A percentile compares a stretch with the other conserved stretches of the same genome.
These are phyloP conservation scores for Drechslerella coelobrocha DNA, from an alignment of 2,329 filamentous ascomycete genomes.

Conservation along the genomic window DNA sequence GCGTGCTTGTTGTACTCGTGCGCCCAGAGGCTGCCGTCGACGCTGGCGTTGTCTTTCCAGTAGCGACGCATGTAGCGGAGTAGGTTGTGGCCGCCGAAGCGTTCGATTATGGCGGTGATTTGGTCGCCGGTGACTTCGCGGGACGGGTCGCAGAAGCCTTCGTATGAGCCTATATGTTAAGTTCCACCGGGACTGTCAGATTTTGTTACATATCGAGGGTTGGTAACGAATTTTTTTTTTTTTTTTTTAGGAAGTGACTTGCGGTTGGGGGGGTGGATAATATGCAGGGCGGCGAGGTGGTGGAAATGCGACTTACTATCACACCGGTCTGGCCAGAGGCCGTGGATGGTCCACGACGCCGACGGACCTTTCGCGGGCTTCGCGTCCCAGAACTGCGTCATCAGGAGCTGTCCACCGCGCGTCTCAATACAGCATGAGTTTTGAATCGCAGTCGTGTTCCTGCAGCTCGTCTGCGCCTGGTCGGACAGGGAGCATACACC, in stretches of 20 bases:
- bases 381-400: slow-evolving; percentile 69
- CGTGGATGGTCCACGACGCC: slow-evolving; percentile 58
- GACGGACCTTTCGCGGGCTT: slow-evolving; percentile 65
- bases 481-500: slow-evolving; percentile 33
- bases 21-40: slow-evolving; percentile 69
- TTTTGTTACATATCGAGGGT: neutral
- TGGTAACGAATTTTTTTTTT: too few species aligned
- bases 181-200: neutral
- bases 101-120: slow-evolving; percentile 65
- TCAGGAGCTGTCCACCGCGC: slow-evolving; percentile 66
- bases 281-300: neutral
- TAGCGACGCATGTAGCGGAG: slow-evolving; percentile 67
- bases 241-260: too few species aligned
- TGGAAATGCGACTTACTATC: slow-evolving; percentile 60
- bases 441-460: slow-evolving; percentile 62
- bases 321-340: slow-evolving; percentile 63
- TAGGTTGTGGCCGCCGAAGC: slow-evolving; percentile 62
- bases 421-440: slow-evolving; percentile 68
- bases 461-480: slow-evolving; percentile 60
- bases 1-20: slow-evolving; percentile 77
- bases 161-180: slow-evolving; percentile 59
- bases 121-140: slow-evolving; percentile 64
- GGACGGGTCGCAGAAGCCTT: slow-evolving; percentile 64
- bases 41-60: slow-evolving; percentile 66
- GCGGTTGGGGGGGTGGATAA: neutral